Percentiles rank a stretch among this genome's conserved stretches.
Conservation (phyloP, 2,329 filamentous ascomycete species). For the Monilinia fructicola region DNA sequence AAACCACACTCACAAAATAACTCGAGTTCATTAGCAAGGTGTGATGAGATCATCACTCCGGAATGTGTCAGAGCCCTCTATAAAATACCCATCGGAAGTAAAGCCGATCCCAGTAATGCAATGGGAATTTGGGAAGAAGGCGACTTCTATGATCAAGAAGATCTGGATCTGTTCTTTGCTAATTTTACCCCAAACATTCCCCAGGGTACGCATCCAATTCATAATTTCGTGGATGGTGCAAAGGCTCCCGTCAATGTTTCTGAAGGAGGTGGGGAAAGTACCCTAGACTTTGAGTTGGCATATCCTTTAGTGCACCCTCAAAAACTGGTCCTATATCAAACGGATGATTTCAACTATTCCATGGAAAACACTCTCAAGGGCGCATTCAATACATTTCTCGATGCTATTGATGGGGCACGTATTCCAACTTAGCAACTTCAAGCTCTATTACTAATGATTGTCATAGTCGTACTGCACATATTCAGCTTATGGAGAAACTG, state of each 20-base stretch:
- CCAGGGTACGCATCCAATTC: slow-evolving; percentile 38
- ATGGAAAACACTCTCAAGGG: slow-evolving; percentile 6
- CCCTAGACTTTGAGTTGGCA: slow-evolving; percentile 47
- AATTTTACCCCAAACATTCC: slow-evolving; percentile 44
- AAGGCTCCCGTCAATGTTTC: slow-evolving; percentile 28
- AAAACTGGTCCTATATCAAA: slow-evolving; percentile 48
- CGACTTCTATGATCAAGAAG: slow-evolving; percentile 39
- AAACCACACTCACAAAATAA: background rate
- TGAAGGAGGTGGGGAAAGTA: slow-evolving; percentile 21
- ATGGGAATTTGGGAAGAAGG: slow-evolving; percentile 55
- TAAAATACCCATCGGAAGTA: slow-evolving; percentile 45
- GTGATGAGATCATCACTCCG: slow-evolving; percentile 56
- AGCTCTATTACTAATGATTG: background rate
- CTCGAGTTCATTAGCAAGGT: slow-evolving; percentile 39
- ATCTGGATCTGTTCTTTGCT: slow-evolving; percentile 48
- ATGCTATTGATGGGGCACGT: slow-evolving; percentile 25
- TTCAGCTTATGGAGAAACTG: slow-evolving; percentile 25
- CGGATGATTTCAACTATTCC: slow-evolving; percentile 35
- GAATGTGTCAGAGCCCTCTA: slow-evolving; percentile 57
- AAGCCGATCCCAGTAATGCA: slow-evolving; percentile 45
- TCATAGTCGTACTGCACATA: slow-evolving; percentile 27
- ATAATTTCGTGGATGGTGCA: slow-evolving; percentile 41
- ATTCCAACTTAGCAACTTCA: background rate
- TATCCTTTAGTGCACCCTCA: slow-evolving; percentile 52
- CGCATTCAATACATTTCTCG: slow-evolving; percentile 23